Percentiles rank a stretch among this genome's conserved stretches.
These are phyloP conservation scores for Fusarium hainanense DNA, from an alignment of 2,329 filamentous ascomycete genomes.

Conservation along the genomic window DNA sequence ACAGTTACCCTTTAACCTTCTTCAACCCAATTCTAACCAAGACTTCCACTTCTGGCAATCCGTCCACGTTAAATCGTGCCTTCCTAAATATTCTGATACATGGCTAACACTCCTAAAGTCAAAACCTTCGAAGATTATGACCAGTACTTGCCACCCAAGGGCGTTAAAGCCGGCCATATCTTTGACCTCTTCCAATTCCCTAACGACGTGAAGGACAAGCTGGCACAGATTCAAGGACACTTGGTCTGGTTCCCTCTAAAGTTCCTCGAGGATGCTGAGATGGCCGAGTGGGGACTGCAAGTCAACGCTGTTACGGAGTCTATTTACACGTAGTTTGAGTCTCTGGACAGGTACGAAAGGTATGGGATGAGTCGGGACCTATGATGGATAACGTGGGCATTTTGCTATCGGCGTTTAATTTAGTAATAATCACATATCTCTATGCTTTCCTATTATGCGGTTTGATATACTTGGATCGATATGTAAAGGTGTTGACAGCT, in stretches of 20 bases:
- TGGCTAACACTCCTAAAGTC: constrained; percentile 59
- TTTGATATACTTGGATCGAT: not conserved
- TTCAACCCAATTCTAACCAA: not conserved
- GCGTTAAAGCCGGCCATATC: constrained; percentile 85
- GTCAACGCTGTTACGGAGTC: constrained; percentile 90
- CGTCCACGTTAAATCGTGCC: not conserved
- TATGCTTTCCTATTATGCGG: not conserved
- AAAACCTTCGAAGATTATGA: constrained; percentile 93
- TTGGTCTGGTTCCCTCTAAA: constrained; percentile 95
- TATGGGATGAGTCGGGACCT: not conserved
- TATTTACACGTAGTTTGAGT: constrained; percentile 72
- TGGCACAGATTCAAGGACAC: constrained; percentile 86
- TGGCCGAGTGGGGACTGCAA: constrained; percentile 89
- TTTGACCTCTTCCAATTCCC: constrained; percentile 75
- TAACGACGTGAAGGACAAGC: constrained; percentile 76
- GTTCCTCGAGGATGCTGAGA: constrained; percentile 83
- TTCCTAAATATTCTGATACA: not conserved
- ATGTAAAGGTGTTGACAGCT: not conserved
- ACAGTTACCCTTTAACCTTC: constrained; percentile 1
- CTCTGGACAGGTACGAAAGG: not conserved
- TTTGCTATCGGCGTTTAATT: not conserved
- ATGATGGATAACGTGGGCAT: not conserved
- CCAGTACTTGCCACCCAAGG: constrained; percentile 75
- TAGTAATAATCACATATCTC: not conserved
- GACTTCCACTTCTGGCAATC: not conserved